Evolutionary conservation across 371 early-diverging fungal species (phyloP).

Genomic region (Nematocida sp.): DNA sequence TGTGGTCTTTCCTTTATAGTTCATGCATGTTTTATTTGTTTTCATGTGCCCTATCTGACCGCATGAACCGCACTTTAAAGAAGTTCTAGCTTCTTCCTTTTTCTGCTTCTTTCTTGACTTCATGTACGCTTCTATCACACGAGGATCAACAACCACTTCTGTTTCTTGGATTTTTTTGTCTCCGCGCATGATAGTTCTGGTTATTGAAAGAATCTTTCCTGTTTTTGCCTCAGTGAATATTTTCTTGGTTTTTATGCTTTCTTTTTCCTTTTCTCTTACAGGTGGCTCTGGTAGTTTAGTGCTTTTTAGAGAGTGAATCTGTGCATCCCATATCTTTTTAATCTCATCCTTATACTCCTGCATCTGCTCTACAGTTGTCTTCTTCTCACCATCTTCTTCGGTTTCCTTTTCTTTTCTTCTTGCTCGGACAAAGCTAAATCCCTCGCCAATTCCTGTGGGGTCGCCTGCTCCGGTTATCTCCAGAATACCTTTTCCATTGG

Average conservation of each 20-base stretch:
- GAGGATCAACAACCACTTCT: constrained; percentile 65
- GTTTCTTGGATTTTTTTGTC: constrained; percentile 51
- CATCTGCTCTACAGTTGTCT: constrained; percentile 41
- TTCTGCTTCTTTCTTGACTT: constrained; percentile 66
- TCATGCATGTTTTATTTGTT: constrained; percentile 71
- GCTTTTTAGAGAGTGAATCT: constrained; percentile 32
- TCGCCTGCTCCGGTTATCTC: constrained; percentile 69
- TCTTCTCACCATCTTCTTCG: constrained; percentile 52
- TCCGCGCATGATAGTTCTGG: constrained; percentile 59
- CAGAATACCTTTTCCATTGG: constrained; percentile 71
- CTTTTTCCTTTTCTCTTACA: constrained; percentile 72
- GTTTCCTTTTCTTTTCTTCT: constrained; percentile 78
- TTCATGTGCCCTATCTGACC: constrained; percentile 71
- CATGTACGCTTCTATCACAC: constrained; percentile 69
- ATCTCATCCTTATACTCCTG: constrained; percentile 54
- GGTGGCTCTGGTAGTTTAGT: constrained; percentile 73
- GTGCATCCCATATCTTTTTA: constrained; percentile 62
- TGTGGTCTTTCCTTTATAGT: constrained; percentile 65
- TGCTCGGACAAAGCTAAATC: constrained; percentile 90
- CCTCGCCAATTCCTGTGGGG: constrained; percentile 92
- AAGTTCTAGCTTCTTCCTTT: constrained; percentile 65
- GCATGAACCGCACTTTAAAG: constrained; percentile 69
- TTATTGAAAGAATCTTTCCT: constrained; percentile 62
- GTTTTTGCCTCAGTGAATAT: constrained; percentile 72
- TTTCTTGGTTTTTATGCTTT: constrained; percentile 78